A percentile compares a stretch with the other conserved stretches of the same genome.
Evolutionary conservation across 2,329 filamentous ascomycete genomes (phyloP).

Genomic region (Hymenoscyphus salicellus): DNA sequence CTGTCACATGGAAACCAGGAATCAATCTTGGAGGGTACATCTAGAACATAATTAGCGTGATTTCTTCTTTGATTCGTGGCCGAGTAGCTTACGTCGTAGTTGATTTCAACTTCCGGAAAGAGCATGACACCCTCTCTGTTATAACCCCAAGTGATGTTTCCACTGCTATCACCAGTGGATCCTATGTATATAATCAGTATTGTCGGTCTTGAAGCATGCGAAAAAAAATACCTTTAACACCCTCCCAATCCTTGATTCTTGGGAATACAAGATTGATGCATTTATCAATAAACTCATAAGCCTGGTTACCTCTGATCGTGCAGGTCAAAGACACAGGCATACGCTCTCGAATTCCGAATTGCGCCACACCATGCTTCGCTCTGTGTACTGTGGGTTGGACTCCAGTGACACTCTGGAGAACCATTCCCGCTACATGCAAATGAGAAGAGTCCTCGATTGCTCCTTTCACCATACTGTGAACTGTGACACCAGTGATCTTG

Average conservation of each 20-base stretch:
- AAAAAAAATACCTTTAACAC: conserved; percentile 54
- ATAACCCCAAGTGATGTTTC: conserved; percentile 84
- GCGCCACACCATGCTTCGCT: conserved; percentile 66
- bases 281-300: conserved; percentile 89
- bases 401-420: conserved; percentile 82
- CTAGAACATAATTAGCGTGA: conserved; percentile 36
- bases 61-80: background rate
- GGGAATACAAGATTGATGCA: conserved; percentile 86
- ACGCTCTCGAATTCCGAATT: conserved; percentile 71
- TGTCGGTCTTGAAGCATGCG: no score
- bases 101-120: conserved; percentile 93
- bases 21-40: conserved; percentile 54
- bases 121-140: conserved; percentile 69
- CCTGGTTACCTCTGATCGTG: conserved; percentile 73
- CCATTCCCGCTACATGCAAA: conserved; percentile 78
- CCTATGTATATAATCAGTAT: conserved; percentile 23
- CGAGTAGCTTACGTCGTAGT: conserved; percentile 74
- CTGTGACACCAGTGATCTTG: conserved; percentile 72
- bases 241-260: conserved; percentile 93
- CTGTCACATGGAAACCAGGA: conserved; percentile 37
- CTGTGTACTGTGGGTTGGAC: conserved; percentile 68
- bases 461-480: conserved; percentile 70
- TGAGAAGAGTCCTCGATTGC: conserved; percentile 69
- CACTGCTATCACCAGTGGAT: conserved; percentile 73
- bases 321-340: conserved; percentile 73